Base-by-base conservation (phyloP, 495 filamentous ascomycete species). In the Penicillium atrosanguineum region DNA sequence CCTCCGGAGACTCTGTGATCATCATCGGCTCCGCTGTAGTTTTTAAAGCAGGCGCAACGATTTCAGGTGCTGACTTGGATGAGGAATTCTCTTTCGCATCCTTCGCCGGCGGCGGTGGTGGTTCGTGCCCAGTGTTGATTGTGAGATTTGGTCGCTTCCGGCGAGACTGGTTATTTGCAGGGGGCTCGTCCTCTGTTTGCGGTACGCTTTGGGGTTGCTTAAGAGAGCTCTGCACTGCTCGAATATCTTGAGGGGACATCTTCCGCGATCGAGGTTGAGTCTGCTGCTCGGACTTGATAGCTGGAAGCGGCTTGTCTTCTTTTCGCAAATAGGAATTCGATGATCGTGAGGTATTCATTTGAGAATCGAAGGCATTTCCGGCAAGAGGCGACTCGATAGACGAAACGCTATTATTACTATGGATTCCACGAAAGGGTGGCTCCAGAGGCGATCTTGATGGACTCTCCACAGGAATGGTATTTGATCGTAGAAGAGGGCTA, bases 401-500 rank as follows among this genome's bases (percentile, higher is more conserved):
- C 15, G 46, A 45, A 26, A 46, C 12, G 18, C 34, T 62, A 47
- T 55, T 57, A 53, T 36, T 52, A 46, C 53, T 48, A 25, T 21
- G 7, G 19, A 50, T 25, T 37, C 42, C 29, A 50, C 56, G 48
- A 18, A 9, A 9, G 7, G 57, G 38, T 34, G 53, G 46, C 14
- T 53, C 44, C 14, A 25, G 14, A 0, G 52, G 46, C 29, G 38
- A 20, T 18, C 48, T 53, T 0, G 51, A 51, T 25, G 59, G 59
- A 19, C 53, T 67, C 12, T 67, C 63, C 6, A 77, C 74, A 4
- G 84, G 83, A 8, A 81, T 79, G 6, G 85, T 87, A 57, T 80
- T 82, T 11, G 84, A 83, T 28, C 84, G 80, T 14, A 69, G 62
- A 11, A 83, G 63, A n/a, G 82, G 69, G 40, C 67, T 69, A 1